These are phyloP conservation scores for Penicillium hordei DNA, from an alignment of 2,329 filamentous ascomycete genomes.

Conservation along the genomic window DNA sequence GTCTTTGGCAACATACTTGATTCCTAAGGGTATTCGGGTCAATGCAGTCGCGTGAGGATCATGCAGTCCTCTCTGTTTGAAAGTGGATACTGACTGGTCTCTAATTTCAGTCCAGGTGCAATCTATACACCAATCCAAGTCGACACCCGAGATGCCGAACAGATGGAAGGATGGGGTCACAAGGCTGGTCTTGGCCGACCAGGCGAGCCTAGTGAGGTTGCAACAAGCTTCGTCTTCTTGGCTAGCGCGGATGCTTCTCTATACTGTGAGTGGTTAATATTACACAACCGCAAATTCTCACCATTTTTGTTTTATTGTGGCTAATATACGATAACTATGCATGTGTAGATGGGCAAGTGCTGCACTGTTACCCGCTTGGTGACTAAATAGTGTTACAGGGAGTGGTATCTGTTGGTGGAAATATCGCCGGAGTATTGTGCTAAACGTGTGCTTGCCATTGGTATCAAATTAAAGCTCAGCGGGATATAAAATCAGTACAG, in stretches of 20 bases:
- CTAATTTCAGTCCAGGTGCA: slow-evolving; percentile 30
- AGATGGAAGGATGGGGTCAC: slow-evolving; percentile 38
- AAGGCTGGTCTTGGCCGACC: slow-evolving; percentile 34
- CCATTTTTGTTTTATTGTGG: neutral
- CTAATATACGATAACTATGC: neutral
- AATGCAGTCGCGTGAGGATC: slow-evolving; percentile 45
- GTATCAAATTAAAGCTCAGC: slow-evolving; percentile 1
- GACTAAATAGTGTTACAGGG: slow-evolving; percentile 22
- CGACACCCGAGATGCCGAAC: slow-evolving; percentile 35
- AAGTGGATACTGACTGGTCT: neutral
- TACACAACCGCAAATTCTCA: neutral
- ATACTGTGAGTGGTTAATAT: slow-evolving; percentile 31
- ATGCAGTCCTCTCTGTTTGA: neutral
- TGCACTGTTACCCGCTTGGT: slow-evolving; percentile 38
- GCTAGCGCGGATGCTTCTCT: slow-evolving; percentile 37
- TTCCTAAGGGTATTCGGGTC: slow-evolving; percentile 58
- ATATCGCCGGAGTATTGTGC: neutral
- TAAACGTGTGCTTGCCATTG: neutral
- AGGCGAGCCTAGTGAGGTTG: slow-evolving; percentile 42
- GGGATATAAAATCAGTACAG: slow-evolving; percentile 26
- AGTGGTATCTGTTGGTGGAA: neutral
- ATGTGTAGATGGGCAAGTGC: slow-evolving; percentile 35
- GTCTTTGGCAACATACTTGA: slow-evolving; percentile 53
- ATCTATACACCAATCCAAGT: slow-evolving; percentile 39
- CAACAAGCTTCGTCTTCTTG: slow-evolving; percentile 42